A percentile compares a stretch with the other conserved stretches of the same genome.
Conservation (phyloP, 2,329 filamentous ascomycete genomes). For the Xylariales sp. region DNA sequence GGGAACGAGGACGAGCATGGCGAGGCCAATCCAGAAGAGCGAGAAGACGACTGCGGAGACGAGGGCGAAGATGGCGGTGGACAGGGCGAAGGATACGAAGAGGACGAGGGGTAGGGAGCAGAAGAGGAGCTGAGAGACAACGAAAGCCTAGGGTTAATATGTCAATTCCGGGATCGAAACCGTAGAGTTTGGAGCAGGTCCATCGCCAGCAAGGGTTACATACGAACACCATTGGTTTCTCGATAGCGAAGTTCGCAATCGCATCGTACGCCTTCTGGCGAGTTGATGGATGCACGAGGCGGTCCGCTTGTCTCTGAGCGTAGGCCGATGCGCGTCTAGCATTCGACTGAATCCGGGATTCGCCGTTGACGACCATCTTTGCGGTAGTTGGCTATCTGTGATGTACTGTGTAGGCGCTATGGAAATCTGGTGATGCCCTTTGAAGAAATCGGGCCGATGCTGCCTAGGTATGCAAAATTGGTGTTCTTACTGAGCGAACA, state of each 20-base stretch:
- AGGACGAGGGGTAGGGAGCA: constrained; percentile 63
- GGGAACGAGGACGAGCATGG: constrained; percentile 63
- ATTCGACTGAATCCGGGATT: constrained; percentile 24
- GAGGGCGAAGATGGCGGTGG: constrained; percentile 58
- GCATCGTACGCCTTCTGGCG: constrained; percentile 52
- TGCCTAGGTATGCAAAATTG: no score
- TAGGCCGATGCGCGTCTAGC: constrained; percentile 34
- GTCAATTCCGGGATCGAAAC: no score
- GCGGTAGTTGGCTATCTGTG: no score
- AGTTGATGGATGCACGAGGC: constrained; percentile 54
- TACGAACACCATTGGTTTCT: constrained; percentile 68
- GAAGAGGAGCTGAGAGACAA: constrained; percentile 60
- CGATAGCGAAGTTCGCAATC: constrained; percentile 50
- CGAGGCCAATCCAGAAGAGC: constrained; percentile 63
- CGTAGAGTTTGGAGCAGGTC: no score
- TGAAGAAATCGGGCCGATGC: no score
- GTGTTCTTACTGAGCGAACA: no score
- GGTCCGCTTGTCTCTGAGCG: constrained; percentile 41
- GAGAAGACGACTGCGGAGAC: constrained; percentile 60
- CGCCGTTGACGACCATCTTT: constrained; percentile 16
- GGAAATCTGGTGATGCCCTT: no score
- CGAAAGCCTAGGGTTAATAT: constrained; percentile 59
- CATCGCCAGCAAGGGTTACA: no score
- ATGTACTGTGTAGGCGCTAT: no score
- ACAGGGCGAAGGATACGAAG: constrained; percentile 62